A percentile compares a stretch with the other conserved stretches of the same genome.
Evolutionary conservation across 768 basidiomycete species (phyloP).

Genomic region (Termitomyces sp.): DNA sequence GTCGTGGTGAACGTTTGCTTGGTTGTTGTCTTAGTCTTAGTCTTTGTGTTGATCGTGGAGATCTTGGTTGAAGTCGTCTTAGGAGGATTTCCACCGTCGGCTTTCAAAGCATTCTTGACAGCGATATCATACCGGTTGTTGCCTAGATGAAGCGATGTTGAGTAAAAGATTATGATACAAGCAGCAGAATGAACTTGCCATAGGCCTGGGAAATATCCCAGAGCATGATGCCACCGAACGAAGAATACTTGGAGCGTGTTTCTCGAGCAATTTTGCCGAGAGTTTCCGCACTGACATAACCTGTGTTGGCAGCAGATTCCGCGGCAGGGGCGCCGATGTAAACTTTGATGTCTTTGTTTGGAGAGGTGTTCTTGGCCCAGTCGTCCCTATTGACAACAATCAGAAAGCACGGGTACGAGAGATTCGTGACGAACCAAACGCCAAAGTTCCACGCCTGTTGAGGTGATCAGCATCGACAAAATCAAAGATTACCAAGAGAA

Average conservation of each 20-base stretch:
- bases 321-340: conserved; percentile 63
- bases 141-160: conserved; percentile 20
- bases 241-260: conserved; percentile 52
- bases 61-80: not conserved
- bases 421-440: conserved; percentile 30
- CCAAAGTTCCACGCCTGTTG: conserved; percentile 56
- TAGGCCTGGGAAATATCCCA: conserved; percentile 45
- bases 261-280: conserved; percentile 39
- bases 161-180: too few relatives aligned
- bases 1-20: not conserved
- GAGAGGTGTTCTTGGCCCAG: conserved; percentile 54
- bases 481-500: not conserved
- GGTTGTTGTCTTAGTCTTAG: not conserved
- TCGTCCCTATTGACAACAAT: conserved; percentile 38
- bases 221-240: conserved; percentile 58
- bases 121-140: conserved; percentile 56
- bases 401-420: not conserved
- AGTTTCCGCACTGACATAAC: conserved; percentile 44
- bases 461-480: conserved; percentile 3
- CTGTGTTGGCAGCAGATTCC: conserved; percentile 45
- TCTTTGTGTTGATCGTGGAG: not conserved
- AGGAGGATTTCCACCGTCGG: conserved; percentile 31
- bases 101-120: conserved; percentile 52
- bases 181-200: conserved; percentile 26
- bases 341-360: conserved; percentile 55